Evolutionary conservation across 768 basidiomycete species (phyloP).

Genomic region (Neoboletus subvelutipes): DNA sequence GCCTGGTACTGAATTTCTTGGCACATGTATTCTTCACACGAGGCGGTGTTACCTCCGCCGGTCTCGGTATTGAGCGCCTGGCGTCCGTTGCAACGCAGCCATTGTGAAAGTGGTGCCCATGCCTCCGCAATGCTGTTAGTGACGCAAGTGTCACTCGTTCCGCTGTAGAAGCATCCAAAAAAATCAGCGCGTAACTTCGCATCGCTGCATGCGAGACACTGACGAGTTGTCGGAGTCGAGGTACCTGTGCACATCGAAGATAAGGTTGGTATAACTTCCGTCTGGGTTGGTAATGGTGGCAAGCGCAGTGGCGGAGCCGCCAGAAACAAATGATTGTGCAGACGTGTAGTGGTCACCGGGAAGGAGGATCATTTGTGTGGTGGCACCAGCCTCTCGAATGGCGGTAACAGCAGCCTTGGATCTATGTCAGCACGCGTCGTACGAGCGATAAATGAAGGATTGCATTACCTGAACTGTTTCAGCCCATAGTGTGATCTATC

Average conservation of each 20-base stretch:
- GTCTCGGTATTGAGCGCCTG: constrained; percentile 59
- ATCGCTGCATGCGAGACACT: neutral
- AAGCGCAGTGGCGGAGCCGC: constrained; percentile 10
- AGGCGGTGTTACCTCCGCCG: constrained; percentile 51
- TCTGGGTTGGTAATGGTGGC: constrained; percentile 6
- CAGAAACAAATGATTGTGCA: constrained; percentile 7
- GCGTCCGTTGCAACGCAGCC: constrained; percentile 23
- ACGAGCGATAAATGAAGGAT: neutral
- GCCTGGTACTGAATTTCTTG: constrained; percentile 10
- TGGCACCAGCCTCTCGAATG: constrained; percentile 12
- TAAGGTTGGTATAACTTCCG: constrained; percentile 5
- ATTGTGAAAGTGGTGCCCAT: constrained; percentile 38
- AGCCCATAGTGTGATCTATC: constrained; percentile 9
- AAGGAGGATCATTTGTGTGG: constrained; percentile 9
- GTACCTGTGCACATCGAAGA: constrained; percentile 15
- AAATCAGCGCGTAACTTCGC: neutral
- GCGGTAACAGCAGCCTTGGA: constrained; percentile 13
- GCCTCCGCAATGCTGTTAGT: constrained; percentile 18
- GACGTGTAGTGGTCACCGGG: constrained; percentile 8
- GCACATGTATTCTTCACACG: constrained; percentile 38
- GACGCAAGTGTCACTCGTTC: constrained; percentile 3
- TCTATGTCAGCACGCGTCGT: neutral
- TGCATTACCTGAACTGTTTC: constrained; percentile 8
- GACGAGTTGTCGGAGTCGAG: constrained; percentile 15
- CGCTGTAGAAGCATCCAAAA: neutral